These are phyloP conservation scores for Rhynchosporium secalis DNA, from an alignment of 2,329 filamentous ascomycete genomes.

Conservation along the genomic window DNA sequence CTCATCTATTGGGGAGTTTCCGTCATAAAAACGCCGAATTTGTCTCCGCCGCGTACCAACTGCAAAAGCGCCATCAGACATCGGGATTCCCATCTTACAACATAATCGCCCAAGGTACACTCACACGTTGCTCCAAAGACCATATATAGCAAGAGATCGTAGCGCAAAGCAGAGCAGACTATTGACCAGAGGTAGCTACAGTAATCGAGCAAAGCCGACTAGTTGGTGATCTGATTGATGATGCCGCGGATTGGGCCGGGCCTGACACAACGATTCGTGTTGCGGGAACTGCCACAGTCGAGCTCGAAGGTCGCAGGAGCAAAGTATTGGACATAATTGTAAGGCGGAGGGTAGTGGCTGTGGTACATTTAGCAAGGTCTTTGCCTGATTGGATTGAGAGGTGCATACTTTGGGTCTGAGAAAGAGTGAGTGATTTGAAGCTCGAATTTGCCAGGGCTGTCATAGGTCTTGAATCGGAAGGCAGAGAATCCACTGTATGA, in stretches of 20 bases:
- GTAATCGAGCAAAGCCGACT: neutral
- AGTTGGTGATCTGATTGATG: slow-evolving; percentile 17
- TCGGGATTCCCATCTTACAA: neutral
- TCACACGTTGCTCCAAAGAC: neutral
- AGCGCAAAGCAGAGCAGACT: neutral
- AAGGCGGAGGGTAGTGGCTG: slow-evolving; percentile 32
- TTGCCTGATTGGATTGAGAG: neutral
- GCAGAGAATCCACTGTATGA: slow-evolving; percentile 25
- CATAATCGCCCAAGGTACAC: neutral
- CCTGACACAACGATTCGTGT: neutral
- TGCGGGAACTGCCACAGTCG: neutral
- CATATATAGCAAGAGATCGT: neutral
- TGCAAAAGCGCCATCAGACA: neutral
- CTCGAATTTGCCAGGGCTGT: slow-evolving; percentile 23
- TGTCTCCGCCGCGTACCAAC: slow-evolving; percentile 1
- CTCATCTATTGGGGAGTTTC: neutral
- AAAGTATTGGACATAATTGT: slow-evolving; percentile 27
- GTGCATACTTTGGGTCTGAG: slow-evolving; percentile 30
- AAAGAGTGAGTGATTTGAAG: slow-evolving; percentile 32
- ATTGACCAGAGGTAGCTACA: neutral
- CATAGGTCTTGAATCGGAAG: slow-evolving; percentile 30
- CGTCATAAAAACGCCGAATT: slow-evolving; percentile 1
- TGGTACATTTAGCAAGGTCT: slow-evolving; percentile 9
- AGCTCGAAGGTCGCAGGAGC: slow-evolving; percentile 11
- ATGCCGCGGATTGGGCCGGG: neutral